These are phyloP conservation scores for Gymnopus androsaceus DNA, from an alignment of 1,284 basidiomycete species.

Conservation along the genomic window DNA sequence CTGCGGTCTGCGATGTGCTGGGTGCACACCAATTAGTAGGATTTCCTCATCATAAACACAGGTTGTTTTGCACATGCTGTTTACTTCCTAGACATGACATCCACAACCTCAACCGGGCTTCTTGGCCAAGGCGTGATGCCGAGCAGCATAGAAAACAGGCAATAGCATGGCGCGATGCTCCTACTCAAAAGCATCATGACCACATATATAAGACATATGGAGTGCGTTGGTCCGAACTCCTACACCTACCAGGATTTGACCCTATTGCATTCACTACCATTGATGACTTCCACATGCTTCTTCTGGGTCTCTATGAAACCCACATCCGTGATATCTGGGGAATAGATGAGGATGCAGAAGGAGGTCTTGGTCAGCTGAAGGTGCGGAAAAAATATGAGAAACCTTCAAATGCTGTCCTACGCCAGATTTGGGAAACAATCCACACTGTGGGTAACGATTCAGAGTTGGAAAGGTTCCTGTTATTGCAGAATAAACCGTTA, in stretches of 20 bases:
- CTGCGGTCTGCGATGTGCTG: too few relatives aligned
- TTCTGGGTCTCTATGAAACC: neutral
- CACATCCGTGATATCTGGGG: neutral
- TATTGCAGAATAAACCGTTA: neutral
- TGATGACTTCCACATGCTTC: neutral
- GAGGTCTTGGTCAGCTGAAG: neutral
- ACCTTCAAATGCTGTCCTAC: neutral
- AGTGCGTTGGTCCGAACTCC: conserved; percentile 37
- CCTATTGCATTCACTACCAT: neutral
- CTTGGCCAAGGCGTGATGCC: conserved; percentile 19
- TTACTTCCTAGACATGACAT: conserved; percentile 16
- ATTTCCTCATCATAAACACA: too few relatives aligned
- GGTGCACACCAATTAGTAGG: too few relatives aligned
- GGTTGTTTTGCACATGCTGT: conserved; percentile 31
- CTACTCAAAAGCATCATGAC: neutral
- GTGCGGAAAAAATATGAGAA: neutral
- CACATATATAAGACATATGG: conserved; percentile 25
- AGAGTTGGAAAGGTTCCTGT: neutral
- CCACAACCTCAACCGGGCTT: conserved; percentile 18
- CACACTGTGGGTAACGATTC: neutral
- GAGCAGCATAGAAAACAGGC: neutral
- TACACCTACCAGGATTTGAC: conserved; percentile 27
- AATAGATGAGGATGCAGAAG: neutral
- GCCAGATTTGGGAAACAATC: neutral
- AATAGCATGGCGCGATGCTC: conserved; percentile 5